Evolutionary conservation across 352 stramenopile species (phyloP), one percentile per base, ranked within the genome.

Genomic region (Pythium periplocum): DNA sequence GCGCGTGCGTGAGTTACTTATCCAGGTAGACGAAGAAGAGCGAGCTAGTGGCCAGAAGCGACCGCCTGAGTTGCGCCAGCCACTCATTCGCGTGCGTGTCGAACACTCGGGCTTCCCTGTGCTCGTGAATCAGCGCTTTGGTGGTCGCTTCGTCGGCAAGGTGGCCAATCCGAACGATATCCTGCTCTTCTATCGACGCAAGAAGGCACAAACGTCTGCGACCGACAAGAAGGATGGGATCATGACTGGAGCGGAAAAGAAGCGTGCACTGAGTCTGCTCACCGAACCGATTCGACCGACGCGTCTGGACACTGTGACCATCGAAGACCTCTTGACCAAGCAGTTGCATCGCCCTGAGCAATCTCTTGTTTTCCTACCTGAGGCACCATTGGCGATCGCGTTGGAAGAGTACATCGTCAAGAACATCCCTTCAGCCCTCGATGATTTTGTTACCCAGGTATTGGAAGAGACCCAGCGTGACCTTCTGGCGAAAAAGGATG

Each of bases 121-220:
- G 51, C 45, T 97, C 7, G 83, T 90, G 17, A 93, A 93, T 51
- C 84, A 96, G 61, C 77, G 85, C 32, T 97, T 97, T 59, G 88
- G 86, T 31, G 76, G 70, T 45, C 77, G 77, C 10, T 96, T 96
- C 52, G 83, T 93, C 6, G 83, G 83, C 6, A 81, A 88, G 43
- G 78, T 96, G 34, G 87, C 87, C 31, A 96, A 96, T 47, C 84
- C 87, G 5, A 90, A 88, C 59, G 84, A 95, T 46, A 86, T 96
- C 53, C 60, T 96, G 51, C 69, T 93, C 6, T 96, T 93, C 53
- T 78, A 78, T 57, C 57, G 83, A 5, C 69, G 66, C 10, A 93
- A 92, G 64, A 85, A 81, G 46, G 69, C 82, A 37, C 64, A 66
- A n/a, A 51, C 69, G 5, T 65, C 64, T 53, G 60, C 66, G n/a